Conservation (phyloP, 345 rosid species). For the Litchi chinensis region DNA sequence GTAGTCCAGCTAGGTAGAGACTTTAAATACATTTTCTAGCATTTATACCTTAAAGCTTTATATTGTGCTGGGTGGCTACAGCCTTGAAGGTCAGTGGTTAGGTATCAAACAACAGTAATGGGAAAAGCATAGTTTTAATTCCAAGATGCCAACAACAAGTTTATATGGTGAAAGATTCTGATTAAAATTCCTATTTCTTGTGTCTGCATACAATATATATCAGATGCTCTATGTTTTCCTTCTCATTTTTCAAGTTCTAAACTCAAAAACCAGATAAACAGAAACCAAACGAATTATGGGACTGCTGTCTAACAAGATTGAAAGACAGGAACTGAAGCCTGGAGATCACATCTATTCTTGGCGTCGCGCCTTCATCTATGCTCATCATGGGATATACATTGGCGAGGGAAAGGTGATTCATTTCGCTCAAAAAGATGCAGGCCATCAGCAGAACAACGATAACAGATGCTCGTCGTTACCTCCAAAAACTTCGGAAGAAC, state of each 20-base stretch:
- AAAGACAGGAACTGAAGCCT: background rate
- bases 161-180: too few species aligned
- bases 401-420: slow-evolving; percentile 71
- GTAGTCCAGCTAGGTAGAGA: too few species aligned
- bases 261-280: background rate
- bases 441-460: slow-evolving; percentile 47
- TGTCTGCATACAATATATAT: background rate
- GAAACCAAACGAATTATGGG: background rate
- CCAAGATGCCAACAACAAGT: too few species aligned
- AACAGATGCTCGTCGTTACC: slow-evolving; percentile 43
- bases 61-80: too few species aligned
- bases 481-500: slow-evolving; percentile 19
- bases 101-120: too few species aligned
- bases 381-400: slow-evolving; percentile 51
- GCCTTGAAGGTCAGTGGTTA: too few species aligned
- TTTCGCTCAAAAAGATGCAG: slow-evolving; percentile 61
- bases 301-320: background rate
- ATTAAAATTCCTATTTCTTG: too few species aligned
- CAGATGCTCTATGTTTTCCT: too few species aligned
- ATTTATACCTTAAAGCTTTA: too few species aligned
- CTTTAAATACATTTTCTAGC: too few species aligned
- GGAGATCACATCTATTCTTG: background rate
- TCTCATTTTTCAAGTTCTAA: background rate
- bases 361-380: background rate
- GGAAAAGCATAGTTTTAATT: too few species aligned